These are phyloP conservation scores for Microbotryum violaceum DNA, from an alignment of 1,284 basidiomycete genomes.

Conservation along the genomic window DNA sequence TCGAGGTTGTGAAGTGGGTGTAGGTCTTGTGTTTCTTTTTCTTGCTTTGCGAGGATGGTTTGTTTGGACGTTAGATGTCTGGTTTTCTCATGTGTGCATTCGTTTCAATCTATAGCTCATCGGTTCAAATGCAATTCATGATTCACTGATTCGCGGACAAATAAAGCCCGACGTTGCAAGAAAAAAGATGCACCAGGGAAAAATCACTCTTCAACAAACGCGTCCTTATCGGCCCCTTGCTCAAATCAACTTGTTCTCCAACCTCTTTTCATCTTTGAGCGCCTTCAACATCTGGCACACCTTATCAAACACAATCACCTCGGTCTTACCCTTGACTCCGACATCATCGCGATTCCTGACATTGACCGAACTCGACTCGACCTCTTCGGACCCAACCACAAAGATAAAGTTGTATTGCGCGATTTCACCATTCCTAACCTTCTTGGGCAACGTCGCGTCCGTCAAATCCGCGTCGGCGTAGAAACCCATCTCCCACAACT, in stretches of 20 bases:
- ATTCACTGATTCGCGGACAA: no score
- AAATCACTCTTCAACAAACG: no score
- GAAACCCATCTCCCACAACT: constrained; percentile 63
- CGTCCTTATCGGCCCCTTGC: no score
- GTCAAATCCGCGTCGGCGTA: constrained; percentile 89
- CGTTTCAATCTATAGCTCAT: no score
- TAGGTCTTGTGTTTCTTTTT: no score
- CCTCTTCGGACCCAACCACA: constrained; percentile 90
- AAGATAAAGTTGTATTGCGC: constrained; percentile 96
- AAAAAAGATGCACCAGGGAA: no score
- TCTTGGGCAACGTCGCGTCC: constrained; percentile 90
- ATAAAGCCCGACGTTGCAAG: no score
- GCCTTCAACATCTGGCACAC: constrained; percentile 56
- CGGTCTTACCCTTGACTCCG: constrained; percentile 62
- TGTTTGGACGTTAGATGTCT: no score
- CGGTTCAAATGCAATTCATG: no score
- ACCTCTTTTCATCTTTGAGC: constrained; percentile 56
- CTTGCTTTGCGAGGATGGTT: no score
- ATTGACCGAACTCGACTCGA: constrained; percentile 78
- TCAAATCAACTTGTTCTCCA: constrained; percentile 50
- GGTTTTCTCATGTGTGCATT: no score
- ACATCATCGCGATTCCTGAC: constrained; percentile 89
- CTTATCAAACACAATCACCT: constrained; percentile 60
- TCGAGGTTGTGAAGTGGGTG: no score
- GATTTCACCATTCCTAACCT: constrained; percentile 57